Base-by-base conservation (phyloP, 1,284 basidiomycete genomes). In the Ustilago tritici region DNA sequence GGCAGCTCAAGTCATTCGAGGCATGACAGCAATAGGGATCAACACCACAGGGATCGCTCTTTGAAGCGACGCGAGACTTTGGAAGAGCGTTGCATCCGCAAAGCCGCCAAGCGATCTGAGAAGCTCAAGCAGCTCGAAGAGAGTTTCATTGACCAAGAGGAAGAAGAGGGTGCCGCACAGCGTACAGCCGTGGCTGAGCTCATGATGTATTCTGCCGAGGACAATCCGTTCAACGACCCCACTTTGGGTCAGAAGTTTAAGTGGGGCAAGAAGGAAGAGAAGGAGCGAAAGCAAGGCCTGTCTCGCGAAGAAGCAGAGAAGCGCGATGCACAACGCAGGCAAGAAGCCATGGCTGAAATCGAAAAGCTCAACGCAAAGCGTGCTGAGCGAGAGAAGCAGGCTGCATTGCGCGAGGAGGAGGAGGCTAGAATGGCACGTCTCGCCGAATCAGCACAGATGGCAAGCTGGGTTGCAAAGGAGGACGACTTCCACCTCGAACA, bases 191-290 rank as follows among this genome's bases (percentile, higher is more conserved):
- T 79, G 11, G 84, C 84, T 4, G 84, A 85, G 46, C 76, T 81
- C 43, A 72, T 82, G 43, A 76, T 85, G 76, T 98, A 98, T 88
- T 95, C 94, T 80, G 93, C 94, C 46, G 92, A 91, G 8, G 93
- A 95, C 88, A 99, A 99, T 84, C 96, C 96, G 0, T 99, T 99
- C 89, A 93, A 98, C 87, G 96, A 99, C 84, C 92, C 94, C 72
- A 98, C 98, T 86, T 61, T 98, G 34, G 92, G 92, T 28, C 93
- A 98, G 84, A 93, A 95, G 86, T 99, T 99, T 87, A 91, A 92
- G 68, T 99, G 97, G 97, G 93, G 95, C 87, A 99, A 99, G 89
- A 99, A 99, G 88, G 90, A 92, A 41, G 96, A 99, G 86, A 95
- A 95, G 88, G 97, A 99, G 86, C 90, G 91, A 83, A 98, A 96